Conservation (phyloP, 257 asterid species). For the Solanum bulbocastanum region DNA sequence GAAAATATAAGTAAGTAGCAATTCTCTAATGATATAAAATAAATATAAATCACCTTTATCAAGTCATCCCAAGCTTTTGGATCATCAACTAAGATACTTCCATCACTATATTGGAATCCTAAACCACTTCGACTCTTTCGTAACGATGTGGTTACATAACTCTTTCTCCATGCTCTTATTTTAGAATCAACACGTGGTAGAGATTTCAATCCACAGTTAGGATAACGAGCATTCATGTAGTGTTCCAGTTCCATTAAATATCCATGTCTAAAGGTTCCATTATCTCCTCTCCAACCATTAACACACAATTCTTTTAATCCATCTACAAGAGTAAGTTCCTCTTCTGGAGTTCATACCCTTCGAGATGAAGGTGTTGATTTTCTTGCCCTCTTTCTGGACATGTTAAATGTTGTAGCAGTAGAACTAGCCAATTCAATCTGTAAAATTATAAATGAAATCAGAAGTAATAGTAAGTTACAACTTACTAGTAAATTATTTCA, state of each 20-base stretch:
- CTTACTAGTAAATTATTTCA: neutral
- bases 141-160: neutral
- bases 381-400: neutral
- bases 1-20: neutral
- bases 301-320: neutral
- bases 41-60: neutral
- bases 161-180: neutral
- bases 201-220: neutral
- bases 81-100: neutral
- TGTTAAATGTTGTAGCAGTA: neutral
- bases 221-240: neutral
- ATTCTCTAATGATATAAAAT: no score
- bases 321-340: neutral
- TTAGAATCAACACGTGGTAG: neutral
- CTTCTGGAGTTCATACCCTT: neutral
- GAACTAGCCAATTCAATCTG: neutral
- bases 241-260: neutral
- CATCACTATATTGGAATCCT: neutral
- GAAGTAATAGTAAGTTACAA: no score
- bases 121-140: neutral
- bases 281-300: neutral
- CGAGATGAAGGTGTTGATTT: neutral
- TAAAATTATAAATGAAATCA: neutral
- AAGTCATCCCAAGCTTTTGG: neutral
- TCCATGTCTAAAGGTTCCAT: neutral